Evolutionary conservation across 2,329 filamentous ascomycete genomes (phyloP).

Genomic region (Verticillium isaacii): DNA sequence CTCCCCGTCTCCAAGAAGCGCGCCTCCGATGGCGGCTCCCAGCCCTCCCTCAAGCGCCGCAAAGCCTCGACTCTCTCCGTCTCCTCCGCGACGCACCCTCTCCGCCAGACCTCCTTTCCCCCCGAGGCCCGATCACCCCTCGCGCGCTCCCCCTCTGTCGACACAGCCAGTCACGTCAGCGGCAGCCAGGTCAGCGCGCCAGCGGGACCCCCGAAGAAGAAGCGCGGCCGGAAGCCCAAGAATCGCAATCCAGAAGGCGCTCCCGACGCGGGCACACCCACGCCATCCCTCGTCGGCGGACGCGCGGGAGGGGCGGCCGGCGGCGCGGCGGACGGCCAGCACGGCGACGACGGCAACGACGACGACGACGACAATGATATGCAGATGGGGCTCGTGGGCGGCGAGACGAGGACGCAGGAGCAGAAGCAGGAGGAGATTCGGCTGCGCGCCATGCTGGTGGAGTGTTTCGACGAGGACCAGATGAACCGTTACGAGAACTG

Average conservation of each 20-base stretch:
- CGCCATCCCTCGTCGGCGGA: slow-evolving; percentile 36
- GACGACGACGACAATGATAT: slow-evolving; percentile 45
- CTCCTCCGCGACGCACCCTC: slow-evolving; percentile 53
- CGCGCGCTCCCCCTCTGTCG: slow-evolving; percentile 61
- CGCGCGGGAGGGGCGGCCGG: slow-evolving; percentile 37
- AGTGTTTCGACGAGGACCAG: slow-evolving; percentile 62
- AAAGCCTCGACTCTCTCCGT: slow-evolving; percentile 63
- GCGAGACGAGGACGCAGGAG: slow-evolving; percentile 59
- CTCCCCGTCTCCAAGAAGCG: slow-evolving; percentile 58
- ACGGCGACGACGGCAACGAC: slow-evolving; percentile 49
- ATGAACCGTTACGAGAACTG: slow-evolving; percentile 67
- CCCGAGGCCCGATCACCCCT: slow-evolving; percentile 55
- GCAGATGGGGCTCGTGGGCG: slow-evolving; percentile 52
- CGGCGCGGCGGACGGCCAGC: slow-evolving; percentile 34
- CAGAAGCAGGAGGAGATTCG: slow-evolving; percentile 60
- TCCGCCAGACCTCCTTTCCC: slow-evolving; percentile 78
- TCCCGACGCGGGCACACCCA: slow-evolving; percentile 33
- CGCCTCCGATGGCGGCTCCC: slow-evolving; percentile 48
- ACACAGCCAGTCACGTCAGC: slow-evolving; percentile 55
- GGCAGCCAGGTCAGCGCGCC: slow-evolving; percentile 52
- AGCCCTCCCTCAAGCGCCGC: slow-evolving; percentile 56
- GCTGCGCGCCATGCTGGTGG: slow-evolving; percentile 55
- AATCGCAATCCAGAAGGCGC: slow-evolving; percentile 40
- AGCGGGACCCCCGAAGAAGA: slow-evolving; percentile 44
- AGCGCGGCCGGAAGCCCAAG: slow-evolving; percentile 59